Conservation (phyloP, 2,329 filamentous ascomycete genomes). For the Lasiodiplodia sp. region DNA sequence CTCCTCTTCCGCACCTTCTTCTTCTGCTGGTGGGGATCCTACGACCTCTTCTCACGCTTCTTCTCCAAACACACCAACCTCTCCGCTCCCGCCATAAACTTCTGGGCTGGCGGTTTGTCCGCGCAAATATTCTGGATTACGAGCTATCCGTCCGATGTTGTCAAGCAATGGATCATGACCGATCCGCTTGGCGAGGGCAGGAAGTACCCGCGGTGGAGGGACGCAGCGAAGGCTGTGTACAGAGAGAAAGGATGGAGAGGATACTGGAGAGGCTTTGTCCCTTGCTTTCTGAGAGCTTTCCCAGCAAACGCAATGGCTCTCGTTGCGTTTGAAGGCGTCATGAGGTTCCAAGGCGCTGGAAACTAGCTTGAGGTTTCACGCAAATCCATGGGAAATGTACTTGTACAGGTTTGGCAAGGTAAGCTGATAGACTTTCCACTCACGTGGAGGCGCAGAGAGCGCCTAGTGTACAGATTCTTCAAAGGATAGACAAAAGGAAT, state of each 20-base stretch:
- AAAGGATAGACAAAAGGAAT: background rate
- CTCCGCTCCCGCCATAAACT: conserved; percentile 84
- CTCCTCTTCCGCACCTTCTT: conserved; percentile 91
- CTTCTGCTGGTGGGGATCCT: conserved; percentile 98
- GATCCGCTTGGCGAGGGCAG: conserved; percentile 75
- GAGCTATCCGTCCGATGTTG: conserved; percentile 88
- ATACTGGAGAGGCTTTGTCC: conserved; percentile 91
- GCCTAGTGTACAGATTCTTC: background rate
- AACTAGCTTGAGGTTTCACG: background rate
- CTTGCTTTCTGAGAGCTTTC: conserved; percentile 92
- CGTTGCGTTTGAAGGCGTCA: conserved; percentile 90
- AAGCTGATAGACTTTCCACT: conserved; percentile 12
- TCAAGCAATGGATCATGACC: conserved; percentile 98
- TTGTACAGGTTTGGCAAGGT: background rate
- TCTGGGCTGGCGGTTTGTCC: conserved; percentile 93
- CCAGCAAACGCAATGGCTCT: conserved; percentile 95
- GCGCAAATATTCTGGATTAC: conserved; percentile 96
- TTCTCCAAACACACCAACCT: conserved; percentile 73
- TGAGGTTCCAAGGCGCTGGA: conserved; percentile 61
- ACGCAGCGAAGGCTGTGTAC: conserved; percentile 80
- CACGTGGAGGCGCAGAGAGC: background rate
- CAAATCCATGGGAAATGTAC: background rate
- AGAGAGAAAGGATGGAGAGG: conserved; percentile 77
- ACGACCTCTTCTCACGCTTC: conserved; percentile 79
- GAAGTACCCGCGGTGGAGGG: conserved; percentile 77